Evolutionary conservation across 345 rosid genomes (phyloP).

Genomic region (Hibiscus tridactylites): DNA sequence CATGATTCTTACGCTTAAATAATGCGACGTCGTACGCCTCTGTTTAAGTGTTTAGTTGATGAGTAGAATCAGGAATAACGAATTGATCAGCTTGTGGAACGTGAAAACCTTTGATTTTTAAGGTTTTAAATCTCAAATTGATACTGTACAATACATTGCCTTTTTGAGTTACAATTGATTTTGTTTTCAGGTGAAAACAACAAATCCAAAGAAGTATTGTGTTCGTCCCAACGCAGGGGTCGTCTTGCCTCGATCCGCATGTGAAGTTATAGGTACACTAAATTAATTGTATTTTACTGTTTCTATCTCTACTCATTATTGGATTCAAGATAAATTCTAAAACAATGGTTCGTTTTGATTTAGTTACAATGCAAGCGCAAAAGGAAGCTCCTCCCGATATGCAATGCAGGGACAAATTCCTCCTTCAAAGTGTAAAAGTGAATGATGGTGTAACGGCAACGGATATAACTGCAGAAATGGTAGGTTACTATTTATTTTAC

Average conservation of each 20-base stretch:
- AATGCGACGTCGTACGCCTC: background rate
- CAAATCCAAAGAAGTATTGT: conserved; percentile 76
- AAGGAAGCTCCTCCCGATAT: conserved; percentile 67
- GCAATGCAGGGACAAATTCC: conserved; percentile 83
- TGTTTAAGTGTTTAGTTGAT: conserved; percentile 12
- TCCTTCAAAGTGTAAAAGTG: conserved; percentile 61
- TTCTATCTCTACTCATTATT: background rate
- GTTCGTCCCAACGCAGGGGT: conserved; percentile 78
- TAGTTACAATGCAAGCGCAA: conserved; percentile 84
- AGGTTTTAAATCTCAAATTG: conserved; percentile 1
- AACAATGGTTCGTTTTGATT: conserved; percentile 10
- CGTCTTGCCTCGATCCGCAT: conserved; percentile 58
- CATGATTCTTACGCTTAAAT: background rate
- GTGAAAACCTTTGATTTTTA: background rate
- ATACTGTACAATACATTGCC: conserved; percentile 6
- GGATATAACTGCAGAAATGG: conserved; percentile 75
- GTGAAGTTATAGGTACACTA: conserved; percentile 50
- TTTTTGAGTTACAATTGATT: background rate
- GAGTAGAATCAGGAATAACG: background rate
- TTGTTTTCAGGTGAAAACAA: conserved; percentile 63
- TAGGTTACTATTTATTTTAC: conserved; percentile 10
- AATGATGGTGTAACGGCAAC: conserved; percentile 39
- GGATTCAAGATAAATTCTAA: background rate
- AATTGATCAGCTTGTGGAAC: background rate
- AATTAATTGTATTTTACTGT: background rate